Conservation (phyloP, 257 asterid species). For the Solanum ahanhuiri region DNA sequence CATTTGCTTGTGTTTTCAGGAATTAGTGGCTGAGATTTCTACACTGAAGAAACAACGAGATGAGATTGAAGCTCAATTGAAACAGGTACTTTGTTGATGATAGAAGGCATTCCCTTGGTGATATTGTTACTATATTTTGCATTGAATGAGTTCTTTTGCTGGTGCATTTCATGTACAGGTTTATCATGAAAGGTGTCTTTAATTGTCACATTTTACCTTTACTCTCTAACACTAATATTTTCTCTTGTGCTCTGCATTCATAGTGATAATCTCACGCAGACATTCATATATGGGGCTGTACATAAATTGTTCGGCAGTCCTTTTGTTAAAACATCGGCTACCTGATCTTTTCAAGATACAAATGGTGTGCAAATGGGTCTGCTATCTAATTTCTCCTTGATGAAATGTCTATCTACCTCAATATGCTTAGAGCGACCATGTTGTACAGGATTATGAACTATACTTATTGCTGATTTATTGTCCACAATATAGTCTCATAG, state of each 20-base stretch:
- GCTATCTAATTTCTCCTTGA: not conserved
- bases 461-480: not conserved
- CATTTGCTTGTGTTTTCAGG: slow-evolving; percentile 41
- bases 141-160: not conserved
- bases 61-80: slow-evolving; percentile 85
- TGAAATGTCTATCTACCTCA: not conserved
- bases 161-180: not conserved
- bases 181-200: not conserved
- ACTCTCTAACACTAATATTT: not conserved
- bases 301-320: not conserved
- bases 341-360: not conserved
- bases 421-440: not conserved
- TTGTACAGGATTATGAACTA: not conserved
- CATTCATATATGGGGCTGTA: not conserved
- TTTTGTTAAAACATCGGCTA: not conserved
- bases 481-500: not conserved
- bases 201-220: not conserved
- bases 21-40: slow-evolving; percentile 63
- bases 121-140: not conserved
- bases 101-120: not conserved
- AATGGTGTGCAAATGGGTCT: not conserved
- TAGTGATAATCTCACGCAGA: not conserved
- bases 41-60: slow-evolving; percentile 76
- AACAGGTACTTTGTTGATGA: slow-evolving; percentile 46
- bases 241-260: not conserved